phyloP scores from a whole-genome alignment of 306 rosid species.

The Acacia acuminata region DNA sequence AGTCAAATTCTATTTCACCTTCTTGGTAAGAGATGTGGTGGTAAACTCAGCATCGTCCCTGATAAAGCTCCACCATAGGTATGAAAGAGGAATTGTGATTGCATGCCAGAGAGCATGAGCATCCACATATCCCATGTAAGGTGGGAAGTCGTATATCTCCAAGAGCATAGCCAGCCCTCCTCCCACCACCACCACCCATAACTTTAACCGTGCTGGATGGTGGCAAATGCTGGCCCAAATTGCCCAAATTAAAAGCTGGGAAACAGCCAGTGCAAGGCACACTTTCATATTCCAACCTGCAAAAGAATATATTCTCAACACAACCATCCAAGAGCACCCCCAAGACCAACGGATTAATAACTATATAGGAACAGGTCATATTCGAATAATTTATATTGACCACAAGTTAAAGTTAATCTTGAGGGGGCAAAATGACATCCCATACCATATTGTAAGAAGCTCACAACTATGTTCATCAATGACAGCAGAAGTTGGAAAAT shows the following conservation, averaged over 20 bases:
- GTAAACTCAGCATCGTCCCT: constrained; percentile 89
- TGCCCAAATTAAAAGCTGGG: constrained; percentile 88
- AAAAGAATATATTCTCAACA: constrained; percentile 32
- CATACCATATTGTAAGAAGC: background rate
- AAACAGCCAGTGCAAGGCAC: constrained; percentile 56
- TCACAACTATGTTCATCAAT: background rate
- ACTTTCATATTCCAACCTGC: constrained; percentile 86
- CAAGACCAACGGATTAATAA: background rate
- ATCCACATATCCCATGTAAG: constrained; percentile 83
- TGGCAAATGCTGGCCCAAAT: constrained; percentile 56
- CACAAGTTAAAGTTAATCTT: background rate
- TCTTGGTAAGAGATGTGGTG: constrained; percentile 65
- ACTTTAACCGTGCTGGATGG: constrained; percentile 73
- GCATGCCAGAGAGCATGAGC: constrained; percentile 85
- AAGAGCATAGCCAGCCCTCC: constrained; percentile 64
- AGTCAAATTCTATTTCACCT: constrained; percentile 55
- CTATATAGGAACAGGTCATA: background rate
- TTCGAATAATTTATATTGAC: background rate
- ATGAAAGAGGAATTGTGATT: constrained; percentile 72
- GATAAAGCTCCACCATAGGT: constrained; percentile 90
- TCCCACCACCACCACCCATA: constrained; percentile 68
- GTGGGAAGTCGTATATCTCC: constrained; percentile 84
- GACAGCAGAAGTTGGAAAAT: background rate
- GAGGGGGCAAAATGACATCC: background rate
- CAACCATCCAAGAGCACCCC: background rate